Evolutionary conservation across 345 rosid species (phyloP).

Genomic region (Eutrema heterophyllum): DNA sequence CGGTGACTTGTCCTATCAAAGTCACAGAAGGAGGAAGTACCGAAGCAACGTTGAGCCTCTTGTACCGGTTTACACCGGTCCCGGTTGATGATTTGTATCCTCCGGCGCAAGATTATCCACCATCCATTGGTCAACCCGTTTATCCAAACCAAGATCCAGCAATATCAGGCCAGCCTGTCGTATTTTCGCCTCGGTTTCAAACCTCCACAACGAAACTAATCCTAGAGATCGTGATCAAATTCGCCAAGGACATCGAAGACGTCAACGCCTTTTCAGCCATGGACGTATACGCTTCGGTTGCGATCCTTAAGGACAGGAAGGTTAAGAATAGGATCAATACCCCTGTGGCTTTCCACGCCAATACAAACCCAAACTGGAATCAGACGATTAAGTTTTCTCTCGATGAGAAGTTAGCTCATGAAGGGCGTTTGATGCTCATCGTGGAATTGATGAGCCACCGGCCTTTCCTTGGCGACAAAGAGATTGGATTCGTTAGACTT

Average conservation of each 20-base stretch:
- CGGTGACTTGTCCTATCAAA: constrained; percentile 44
- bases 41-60: constrained; percentile 54
- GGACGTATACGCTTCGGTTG: constrained; percentile 64
- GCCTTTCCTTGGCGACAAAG: constrained; percentile 58
- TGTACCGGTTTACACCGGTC: constrained; percentile 45
- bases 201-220: constrained; percentile 32
- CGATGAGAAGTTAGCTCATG: constrained; percentile 39
- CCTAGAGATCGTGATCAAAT: constrained; percentile 50
- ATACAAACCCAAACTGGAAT: constrained; percentile 61
- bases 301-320: constrained; percentile 40
- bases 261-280: constrained; percentile 57
- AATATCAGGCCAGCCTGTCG: background rate
- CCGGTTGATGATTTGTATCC: background rate
- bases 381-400: constrained; percentile 49
- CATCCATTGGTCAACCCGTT: background rate
- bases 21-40: constrained; percentile 35
- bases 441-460: constrained; percentile 53
- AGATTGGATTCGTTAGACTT: constrained; percentile 55
- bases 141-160: background rate
- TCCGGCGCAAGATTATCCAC: constrained; percentile 1
- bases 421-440: constrained; percentile 42
- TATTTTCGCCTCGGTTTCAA: constrained; percentile 16
- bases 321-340: constrained; percentile 41
- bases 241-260: constrained; percentile 51
- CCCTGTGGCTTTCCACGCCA: constrained; percentile 37